phyloP scores from a whole-genome alignment of 2,329 filamentous ascomycete genomes.

The Fusarium sororula region DNA sequence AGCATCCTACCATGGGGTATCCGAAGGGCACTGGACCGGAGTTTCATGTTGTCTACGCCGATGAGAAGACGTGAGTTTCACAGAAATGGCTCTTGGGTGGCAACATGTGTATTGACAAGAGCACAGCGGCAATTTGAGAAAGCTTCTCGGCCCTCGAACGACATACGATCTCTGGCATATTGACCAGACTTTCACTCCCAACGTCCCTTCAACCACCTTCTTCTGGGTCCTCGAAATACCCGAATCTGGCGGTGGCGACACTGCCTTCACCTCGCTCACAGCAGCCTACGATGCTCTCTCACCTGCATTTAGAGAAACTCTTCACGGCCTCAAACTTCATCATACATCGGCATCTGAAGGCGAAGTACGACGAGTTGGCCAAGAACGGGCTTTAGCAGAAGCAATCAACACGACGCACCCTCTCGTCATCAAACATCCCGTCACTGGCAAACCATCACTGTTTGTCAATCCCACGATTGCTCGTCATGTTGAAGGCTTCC shows the following conservation, averaged over 20 bases:
- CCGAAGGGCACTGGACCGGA: conserved; percentile 45
- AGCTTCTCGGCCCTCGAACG: conserved; percentile 38
- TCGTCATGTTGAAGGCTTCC: conserved; percentile 40
- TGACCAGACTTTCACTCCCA: conserved; percentile 47
- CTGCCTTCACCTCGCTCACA: conserved; percentile 44
- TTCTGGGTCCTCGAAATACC: conserved; percentile 47
- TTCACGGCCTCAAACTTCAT: background rate
- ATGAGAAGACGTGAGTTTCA: conserved; percentile 41
- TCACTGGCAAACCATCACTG: conserved; percentile 39
- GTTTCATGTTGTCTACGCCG: conserved; percentile 47
- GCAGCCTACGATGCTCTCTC: conserved; percentile 45
- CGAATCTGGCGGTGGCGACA: conserved; percentile 42
- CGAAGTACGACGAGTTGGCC: conserved; percentile 41
- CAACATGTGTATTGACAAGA: accelerated
- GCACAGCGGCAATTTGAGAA: conserved; percentile 41
- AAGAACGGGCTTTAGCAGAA: conserved; percentile 42
- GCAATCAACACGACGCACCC: conserved; percentile 44
- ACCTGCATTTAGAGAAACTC: conserved; percentile 36
- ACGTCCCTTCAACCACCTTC: conserved; percentile 45
- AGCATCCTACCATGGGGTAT: conserved; percentile 46
- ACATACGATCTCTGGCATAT: conserved; percentile 47
- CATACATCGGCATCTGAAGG: conserved; percentile 45
- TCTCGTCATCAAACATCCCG: conserved; percentile 42
- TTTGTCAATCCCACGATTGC: conserved; percentile 47
- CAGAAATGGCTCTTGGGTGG: too few relatives aligned